Conservation (phyloP, 1,284 basidiomycete species). For the Puccinia novopanici region DNA sequence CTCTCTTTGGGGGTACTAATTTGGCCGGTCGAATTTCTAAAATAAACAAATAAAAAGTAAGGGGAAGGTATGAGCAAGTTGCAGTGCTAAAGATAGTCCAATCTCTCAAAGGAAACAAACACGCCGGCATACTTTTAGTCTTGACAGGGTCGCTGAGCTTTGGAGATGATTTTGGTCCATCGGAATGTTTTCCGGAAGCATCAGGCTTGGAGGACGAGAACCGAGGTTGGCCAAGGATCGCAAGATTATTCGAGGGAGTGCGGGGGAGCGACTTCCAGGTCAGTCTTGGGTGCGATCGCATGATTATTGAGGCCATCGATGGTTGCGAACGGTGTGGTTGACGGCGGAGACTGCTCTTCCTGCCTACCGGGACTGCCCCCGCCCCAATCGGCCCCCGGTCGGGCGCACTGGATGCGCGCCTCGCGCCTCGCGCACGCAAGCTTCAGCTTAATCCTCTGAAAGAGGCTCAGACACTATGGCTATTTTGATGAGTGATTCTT, state of each 20-base stretch:
- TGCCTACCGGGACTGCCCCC: no score
- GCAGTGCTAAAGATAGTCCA: background rate
- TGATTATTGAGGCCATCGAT: constrained; percentile 19
- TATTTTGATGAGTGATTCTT: no score
- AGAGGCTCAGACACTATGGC: no score
- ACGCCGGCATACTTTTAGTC: background rate
- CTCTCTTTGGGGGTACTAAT: constrained; percentile 38
- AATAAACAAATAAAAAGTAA: background rate
- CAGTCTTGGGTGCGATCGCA: background rate
- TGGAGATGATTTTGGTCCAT: background rate
- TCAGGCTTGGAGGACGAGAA: background rate
- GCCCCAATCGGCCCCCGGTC: no score
- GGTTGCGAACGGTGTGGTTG: background rate
- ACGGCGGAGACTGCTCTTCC: no score
- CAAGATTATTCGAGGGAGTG: background rate
- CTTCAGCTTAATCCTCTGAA: no score
- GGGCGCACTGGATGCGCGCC: no score
- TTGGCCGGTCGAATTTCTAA: constrained; percentile 11
- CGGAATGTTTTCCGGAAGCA: background rate
- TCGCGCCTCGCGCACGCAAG: no score
- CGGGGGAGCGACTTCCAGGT: background rate
- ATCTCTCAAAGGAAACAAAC: background rate
- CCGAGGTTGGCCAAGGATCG: background rate
- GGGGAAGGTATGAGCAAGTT: background rate
- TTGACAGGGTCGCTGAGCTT: background rate